Evolutionary conservation across 2,329 filamentous ascomycete genomes (phyloP).

Genomic region (Amauroascus niger): DNA sequence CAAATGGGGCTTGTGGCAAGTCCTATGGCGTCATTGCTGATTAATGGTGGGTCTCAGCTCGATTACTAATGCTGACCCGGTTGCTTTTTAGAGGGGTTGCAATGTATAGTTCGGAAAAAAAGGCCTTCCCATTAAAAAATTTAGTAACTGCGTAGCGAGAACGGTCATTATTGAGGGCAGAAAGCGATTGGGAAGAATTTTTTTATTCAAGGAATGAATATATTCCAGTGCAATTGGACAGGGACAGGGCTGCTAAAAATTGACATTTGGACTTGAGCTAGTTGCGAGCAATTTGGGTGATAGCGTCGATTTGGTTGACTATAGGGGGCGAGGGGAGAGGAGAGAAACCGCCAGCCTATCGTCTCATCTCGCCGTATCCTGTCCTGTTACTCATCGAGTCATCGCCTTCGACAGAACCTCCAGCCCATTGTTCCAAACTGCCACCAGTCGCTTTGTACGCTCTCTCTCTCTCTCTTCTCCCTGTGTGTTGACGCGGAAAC

Average conservation of each 20-base stretch:
- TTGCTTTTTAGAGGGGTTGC: slow-evolving; percentile 2
- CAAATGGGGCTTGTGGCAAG: not conserved
- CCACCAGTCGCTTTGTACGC: no score
- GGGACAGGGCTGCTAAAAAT: slow-evolving; percentile 1
- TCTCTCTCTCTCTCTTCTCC: not conserved
- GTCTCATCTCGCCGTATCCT: slow-evolving; percentile 1
- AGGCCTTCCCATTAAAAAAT: no score
- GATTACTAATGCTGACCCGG: not conserved
- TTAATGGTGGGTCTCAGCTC: not conserved
- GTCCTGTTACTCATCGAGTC: slow-evolving; percentile 5
- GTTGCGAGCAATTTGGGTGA: not conserved
- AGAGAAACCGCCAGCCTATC: not conserved
- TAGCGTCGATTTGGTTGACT: not conserved
- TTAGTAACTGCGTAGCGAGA: no score
- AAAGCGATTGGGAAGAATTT: no score
- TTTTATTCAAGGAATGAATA: no score
- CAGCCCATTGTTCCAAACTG: not conserved
- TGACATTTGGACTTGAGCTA: slow-evolving; percentile 7
- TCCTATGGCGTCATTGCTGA: slow-evolving; percentile 5
- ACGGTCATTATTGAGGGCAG: no score
- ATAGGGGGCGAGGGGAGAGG: no score
- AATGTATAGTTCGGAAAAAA: not conserved
- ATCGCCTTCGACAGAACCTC: not conserved
- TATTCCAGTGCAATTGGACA: not conserved
- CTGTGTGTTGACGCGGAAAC: not conserved